Evolutionary conservation across 768 basidiomycete species (phyloP).

Genomic region (Rossbeevera mucosa): DNA sequence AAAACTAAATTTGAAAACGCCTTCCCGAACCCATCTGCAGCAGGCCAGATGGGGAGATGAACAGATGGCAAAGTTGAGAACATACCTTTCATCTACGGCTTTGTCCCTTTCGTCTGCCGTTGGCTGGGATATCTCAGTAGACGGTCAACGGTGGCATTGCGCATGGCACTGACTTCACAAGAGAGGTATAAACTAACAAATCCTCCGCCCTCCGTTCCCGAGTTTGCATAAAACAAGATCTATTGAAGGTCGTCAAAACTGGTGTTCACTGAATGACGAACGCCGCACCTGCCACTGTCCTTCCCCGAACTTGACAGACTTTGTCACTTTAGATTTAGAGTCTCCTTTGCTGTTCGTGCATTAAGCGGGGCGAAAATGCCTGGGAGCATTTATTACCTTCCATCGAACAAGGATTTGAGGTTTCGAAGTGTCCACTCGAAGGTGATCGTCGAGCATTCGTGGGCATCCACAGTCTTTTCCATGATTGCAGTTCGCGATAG

Average conservation of each 20-base stretch:
- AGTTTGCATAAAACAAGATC: conserved; percentile 83
- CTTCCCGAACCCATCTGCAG: conserved; percentile 76
- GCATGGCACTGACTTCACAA: conserved; percentile 59
- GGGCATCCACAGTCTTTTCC: conserved; percentile 35
- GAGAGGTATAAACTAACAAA: conserved; percentile 77
- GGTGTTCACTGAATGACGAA: not conserved
- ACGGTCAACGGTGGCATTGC: not conserved
- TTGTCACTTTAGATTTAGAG: conserved; percentile 70
- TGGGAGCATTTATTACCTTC: conserved; percentile 37
- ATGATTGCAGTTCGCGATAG: conserved; percentile 2
- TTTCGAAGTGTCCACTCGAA: conserved; percentile 79
- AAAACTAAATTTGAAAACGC: conserved; percentile 81
- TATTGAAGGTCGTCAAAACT: conserved; percentile 28
- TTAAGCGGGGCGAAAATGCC: not conserved
- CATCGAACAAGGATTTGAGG: conserved; percentile 70
- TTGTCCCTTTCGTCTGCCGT: conserved; percentile 71
- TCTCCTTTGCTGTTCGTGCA: conserved; percentile 54
- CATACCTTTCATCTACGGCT: conserved; percentile 56
- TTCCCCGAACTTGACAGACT: conserved; percentile 71
- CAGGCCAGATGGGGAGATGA: not conserved
- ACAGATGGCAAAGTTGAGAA: not conserved
- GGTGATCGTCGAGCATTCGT: conserved; percentile 52
- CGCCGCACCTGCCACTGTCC: conserved; percentile 63
- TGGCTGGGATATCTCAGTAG: conserved; percentile 44
- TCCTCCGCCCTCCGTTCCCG: conserved; percentile 56